Conservation (phyloP, 495 filamentous ascomycete species). For the Neurospora intermedia region DNA sequence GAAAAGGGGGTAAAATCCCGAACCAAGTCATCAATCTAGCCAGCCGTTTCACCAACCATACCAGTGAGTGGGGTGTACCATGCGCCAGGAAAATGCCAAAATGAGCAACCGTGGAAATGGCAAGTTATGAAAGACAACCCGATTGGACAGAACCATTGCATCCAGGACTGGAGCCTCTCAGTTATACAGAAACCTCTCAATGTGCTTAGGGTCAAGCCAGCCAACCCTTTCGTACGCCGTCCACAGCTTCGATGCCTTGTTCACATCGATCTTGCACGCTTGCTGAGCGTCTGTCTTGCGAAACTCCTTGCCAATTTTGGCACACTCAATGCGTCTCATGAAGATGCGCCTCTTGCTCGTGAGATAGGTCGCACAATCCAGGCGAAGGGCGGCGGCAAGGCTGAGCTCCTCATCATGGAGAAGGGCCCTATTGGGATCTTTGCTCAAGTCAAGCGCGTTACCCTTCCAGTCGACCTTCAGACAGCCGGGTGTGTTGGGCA, state of each 20-base stretch:
- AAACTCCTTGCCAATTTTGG: constrained; percentile 71
- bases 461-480: constrained; percentile 88
- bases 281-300: constrained; percentile 97
- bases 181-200: constrained; percentile 39
- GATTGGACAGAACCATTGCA: constrained; percentile 5
- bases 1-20: background rate
- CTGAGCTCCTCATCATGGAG: constrained; percentile 72
- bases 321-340: constrained; percentile 56
- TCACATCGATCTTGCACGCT: constrained; percentile 96
- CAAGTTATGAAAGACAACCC: constrained; percentile 1
- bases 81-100: constrained; percentile 1
- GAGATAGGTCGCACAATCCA: constrained; percentile 84
- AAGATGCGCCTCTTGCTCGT: constrained; percentile 95
- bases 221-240: constrained; percentile 81
- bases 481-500: constrained; percentile 48
- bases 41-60: background rate
- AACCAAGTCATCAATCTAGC: background rate
- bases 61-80: background rate
- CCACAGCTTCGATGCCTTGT: constrained; percentile 96
- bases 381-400: constrained; percentile 68
- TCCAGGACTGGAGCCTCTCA: background rate
- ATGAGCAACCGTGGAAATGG: background rate
- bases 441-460: constrained; percentile 63
- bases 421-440: constrained; percentile 65
- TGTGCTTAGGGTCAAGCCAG: constrained; percentile 64